Conservation (phyloP, 257 asterid genomes). For the Solanum clarkiae region DNA sequence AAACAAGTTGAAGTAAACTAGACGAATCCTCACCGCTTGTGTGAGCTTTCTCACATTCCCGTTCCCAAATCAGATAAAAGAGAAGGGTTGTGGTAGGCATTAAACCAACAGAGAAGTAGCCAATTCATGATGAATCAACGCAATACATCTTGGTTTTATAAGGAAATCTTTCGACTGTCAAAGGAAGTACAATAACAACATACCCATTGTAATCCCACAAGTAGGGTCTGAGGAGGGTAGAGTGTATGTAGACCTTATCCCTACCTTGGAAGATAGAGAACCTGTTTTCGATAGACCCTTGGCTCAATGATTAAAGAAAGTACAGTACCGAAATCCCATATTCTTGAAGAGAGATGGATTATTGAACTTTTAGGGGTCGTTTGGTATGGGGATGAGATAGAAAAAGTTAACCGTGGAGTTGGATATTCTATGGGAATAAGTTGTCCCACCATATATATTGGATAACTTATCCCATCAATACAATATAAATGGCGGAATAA, state of each 20-base stretch:
- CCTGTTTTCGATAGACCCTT: not conserved
- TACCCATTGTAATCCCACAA: not conserved
- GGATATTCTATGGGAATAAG: no score
- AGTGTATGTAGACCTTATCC: not conserved
- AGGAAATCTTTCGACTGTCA: not conserved
- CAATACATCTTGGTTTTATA: not conserved
- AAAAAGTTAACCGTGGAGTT: no score
- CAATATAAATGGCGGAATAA: no score
- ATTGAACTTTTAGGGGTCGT: no score
- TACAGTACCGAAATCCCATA: no score
- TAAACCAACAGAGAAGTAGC: not conserved
- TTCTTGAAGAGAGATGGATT: no score
- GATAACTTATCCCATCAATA: no score
- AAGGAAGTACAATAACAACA: not conserved
- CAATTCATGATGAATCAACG: not conserved
- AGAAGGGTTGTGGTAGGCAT: not conserved
- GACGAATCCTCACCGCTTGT: not conserved
- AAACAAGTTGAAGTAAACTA: not conserved
- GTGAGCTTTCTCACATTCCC: not conserved
- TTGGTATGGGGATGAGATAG: no score
- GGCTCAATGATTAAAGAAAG: no score
- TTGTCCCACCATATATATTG: no score
- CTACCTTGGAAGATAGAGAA: not conserved
- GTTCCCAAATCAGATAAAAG: not conserved
- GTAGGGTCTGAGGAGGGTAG: not conserved